These are phyloP conservation scores for Flueggea neowawraea DNA, from an alignment of 441 rosid species.

Conservation along the genomic window DNA sequence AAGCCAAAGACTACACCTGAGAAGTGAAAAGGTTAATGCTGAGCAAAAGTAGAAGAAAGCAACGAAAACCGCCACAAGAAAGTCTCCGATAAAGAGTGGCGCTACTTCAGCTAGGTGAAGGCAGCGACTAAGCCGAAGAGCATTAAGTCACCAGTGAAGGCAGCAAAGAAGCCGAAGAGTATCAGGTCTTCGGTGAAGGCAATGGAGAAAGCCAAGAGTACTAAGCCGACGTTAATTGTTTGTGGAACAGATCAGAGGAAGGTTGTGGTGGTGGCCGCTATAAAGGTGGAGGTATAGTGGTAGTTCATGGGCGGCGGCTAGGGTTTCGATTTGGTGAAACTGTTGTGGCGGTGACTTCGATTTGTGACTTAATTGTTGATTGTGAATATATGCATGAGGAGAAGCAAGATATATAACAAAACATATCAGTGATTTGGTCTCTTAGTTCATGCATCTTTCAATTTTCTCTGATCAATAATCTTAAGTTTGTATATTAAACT, in stretches of 20 bases:
- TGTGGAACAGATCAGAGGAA: too few species aligned
- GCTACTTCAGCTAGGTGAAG: conserved; percentile 3
- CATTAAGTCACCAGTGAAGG: neutral
- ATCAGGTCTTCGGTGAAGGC: conserved; percentile 20
- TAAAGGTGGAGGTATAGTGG: too few species aligned
- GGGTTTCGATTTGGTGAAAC: too few species aligned
- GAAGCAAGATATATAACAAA: conserved; percentile 19
- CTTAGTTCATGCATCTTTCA: neutral
- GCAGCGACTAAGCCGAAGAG: neutral
- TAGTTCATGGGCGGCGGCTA: too few species aligned
- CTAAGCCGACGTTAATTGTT: too few species aligned
- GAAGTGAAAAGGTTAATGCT: conserved; percentile 20
- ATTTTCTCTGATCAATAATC: neutral
- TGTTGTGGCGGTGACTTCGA: too few species aligned
- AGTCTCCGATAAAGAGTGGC: conserved; percentile 2
- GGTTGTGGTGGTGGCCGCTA: too few species aligned
- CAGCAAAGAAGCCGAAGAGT: conserved; percentile 15
- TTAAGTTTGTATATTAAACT: neutral
- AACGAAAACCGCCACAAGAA: neutral
- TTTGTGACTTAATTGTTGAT: too few species aligned
- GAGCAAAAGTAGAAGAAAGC: neutral
- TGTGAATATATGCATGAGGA: too few species aligned
- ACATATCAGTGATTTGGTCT: conserved; percentile 1
- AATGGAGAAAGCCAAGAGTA: conserved; percentile 11
- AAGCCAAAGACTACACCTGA: conserved; percentile 17